These are phyloP conservation scores for Sedum album DNA, from an alignment of 164 flowering plant species.

Conservation along the genomic window DNA sequence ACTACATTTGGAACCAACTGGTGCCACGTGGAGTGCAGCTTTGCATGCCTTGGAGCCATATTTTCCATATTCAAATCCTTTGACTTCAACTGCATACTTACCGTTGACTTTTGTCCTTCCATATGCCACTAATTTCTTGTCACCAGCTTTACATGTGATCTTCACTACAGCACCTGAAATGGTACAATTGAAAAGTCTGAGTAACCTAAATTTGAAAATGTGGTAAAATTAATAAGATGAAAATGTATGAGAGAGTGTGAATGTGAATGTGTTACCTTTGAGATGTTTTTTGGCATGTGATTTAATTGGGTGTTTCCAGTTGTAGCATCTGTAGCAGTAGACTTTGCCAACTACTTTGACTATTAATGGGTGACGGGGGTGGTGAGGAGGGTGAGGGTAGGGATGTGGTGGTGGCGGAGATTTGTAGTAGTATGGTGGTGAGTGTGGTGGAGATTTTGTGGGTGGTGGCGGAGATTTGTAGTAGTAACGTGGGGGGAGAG, in stretches of 20 bases:
- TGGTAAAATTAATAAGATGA: background rate
- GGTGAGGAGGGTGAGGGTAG: conserved; percentile 17
- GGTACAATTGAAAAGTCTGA: background rate
- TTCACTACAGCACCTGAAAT: conserved; percentile 57
- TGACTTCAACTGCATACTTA: conserved; percentile 40
- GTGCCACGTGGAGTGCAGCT: conserved; percentile 53
- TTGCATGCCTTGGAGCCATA: conserved; percentile 51
- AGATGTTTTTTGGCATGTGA: conserved; percentile 73
- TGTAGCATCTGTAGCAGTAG: conserved; percentile 69
- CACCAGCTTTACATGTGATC: conserved; percentile 52
- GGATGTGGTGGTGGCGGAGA: conserved; percentile 33
- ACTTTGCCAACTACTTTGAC: conserved; percentile 68
- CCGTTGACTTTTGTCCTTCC: conserved; percentile 67
- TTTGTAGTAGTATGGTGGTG: conserved; percentile 27
- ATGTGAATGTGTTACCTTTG: conserved; percentile 31
- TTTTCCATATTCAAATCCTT: conserved; percentile 42
- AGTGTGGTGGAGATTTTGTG: no score
- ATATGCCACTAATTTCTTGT: conserved; percentile 39
- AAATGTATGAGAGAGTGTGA: background rate
- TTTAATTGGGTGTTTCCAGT: conserved; percentile 46
- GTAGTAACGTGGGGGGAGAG: conserved; percentile 13
- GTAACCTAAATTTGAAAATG: background rate
- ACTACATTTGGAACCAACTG: conserved; percentile 53
- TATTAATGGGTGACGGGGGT: conserved; percentile 23
- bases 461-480: no score